Base-by-base conservation (phyloP, 2,329 filamentous ascomycete species). In the Fusarium pseudograminearum region DNA sequence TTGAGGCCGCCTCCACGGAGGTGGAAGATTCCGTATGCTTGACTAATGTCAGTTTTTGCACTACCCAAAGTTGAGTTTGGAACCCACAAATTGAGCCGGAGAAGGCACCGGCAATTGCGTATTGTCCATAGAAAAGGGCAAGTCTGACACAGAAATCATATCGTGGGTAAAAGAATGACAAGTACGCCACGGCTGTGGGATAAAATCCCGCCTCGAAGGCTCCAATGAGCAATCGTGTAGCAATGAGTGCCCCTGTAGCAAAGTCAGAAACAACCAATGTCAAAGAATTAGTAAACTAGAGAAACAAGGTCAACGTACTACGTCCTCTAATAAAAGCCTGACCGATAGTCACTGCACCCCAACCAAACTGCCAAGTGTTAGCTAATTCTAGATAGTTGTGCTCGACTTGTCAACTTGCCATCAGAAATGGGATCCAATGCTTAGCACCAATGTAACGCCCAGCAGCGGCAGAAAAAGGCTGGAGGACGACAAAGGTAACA, bases 1-100 rank as follows among this genome's bases (percentile, higher is more conserved):
- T 83, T 85, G 4, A 90, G 69, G 18, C 50, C 38, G 4, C 74
- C 67, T 12, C 60, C 30, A 40, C 64, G 65, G 51, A 76, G 59
- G 50, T 76, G 73, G 57, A 74, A 74, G 48, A 75, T 70, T 55
- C 72, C 74, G 40, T 76, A 76, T 44, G 74, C 74, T 75, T 38
- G 8, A 36, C 36, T 48, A 64, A 28, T 63, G 65, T 50, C 36
- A 28, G 28, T 24, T 30, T 45, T 22, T 42, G 33, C 28, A n/a
- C 26, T 30, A 46, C 33, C 30, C 38, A 53, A 33, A 26, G 6
- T 31, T 41, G 22, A 28, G 11, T n/a, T 42, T 10, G 24, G 36
- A 47, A 61, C 70, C 15, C 22, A 76, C 73, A 67, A 22, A 76
- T 74, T 36, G 70, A 76, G 38, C 74, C 74, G 22, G 74, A 76